Percentiles rank a stretch among this genome's conserved stretches.
These are phyloP conservation scores for Knoxia roxburghii DNA, from an alignment of 257 asterid genomes.

Conservation along the genomic window DNA sequence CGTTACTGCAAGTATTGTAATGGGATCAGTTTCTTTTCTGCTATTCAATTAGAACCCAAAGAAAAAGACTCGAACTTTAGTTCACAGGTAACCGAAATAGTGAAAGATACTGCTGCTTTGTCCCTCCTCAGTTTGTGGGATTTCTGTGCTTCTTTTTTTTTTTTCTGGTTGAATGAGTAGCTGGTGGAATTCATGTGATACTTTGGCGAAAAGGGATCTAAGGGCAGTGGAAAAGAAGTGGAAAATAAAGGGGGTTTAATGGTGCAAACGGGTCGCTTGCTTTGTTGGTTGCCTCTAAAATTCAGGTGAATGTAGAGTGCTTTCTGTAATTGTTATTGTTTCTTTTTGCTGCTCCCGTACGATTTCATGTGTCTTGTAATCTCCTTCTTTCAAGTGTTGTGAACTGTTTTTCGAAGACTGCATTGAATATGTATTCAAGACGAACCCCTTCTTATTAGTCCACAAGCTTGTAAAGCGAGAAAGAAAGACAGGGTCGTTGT, in stretches of 20 bases:
- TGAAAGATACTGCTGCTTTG: constrained; percentile 4
- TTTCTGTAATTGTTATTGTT: constrained; percentile 12
- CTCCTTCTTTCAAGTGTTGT: background rate
- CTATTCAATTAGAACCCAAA: background rate
- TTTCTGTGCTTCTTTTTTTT: background rate
- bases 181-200: constrained; percentile 57
- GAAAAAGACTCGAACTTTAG: background rate
- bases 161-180: constrained; percentile 18
- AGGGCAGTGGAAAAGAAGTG: constrained; percentile 11
- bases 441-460: constrained; percentile 22
- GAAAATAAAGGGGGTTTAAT: constrained; percentile 27
- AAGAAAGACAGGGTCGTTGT: background rate
- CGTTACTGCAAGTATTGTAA: background rate
- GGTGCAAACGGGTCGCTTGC: constrained; percentile 63
- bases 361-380: constrained; percentile 19
- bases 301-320: constrained; percentile 55
- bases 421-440: too few species aligned
- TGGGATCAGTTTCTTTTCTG: constrained; percentile 4
- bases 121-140: background rate
- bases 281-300: constrained; percentile 52
- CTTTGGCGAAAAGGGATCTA: constrained; percentile 57
- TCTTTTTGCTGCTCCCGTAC: constrained; percentile 19
- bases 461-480: constrained; percentile 14
- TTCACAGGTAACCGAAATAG: background rate
- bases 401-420: constrained; percentile 3